Evolutionary conservation across 129 eudicot genomes (phyloP), one percentile per base, ranked within the genome.

Genomic region (Kitagawia praeruptora): DNA sequence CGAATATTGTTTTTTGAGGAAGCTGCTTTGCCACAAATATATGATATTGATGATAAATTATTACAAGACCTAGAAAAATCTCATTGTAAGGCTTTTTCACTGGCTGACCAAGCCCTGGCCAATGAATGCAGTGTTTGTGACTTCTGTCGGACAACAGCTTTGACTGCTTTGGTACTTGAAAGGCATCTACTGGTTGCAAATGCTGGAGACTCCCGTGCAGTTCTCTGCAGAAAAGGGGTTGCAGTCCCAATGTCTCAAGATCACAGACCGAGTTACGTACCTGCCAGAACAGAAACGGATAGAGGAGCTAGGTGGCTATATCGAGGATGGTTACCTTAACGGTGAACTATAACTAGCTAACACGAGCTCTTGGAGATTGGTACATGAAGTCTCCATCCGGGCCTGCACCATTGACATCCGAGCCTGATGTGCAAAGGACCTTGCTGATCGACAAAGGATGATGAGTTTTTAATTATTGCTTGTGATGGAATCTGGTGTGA

Each of bases 141-240:
- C 5, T 84, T 75, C 73, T 88, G 91, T 74, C 96, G 97, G 19
- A 90, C 97, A 5, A 92, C 96, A 34, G 97, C 97, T 72, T 71
- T 92, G 54, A 88, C 97, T 37, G 93, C 84, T 42, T 82, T 92
- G 2, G 81, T 92, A 37, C 73, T 92, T 3, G 96, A 96, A 42
- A 78, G 83, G 18, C 89, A 90, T 87, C 74, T 92, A n/a, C 54
- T 92, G n/a, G 77, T 90, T 42, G 96, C 97, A 19, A 92, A 92
- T 75, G 96, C 89, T 21, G 97, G 97, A 15, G 97, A 92, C 75
- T 92, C 89, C 40, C 92, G 97, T 5, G 97, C 97, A 25, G 97
- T 92, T 61, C 84, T 92, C 2, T 88, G 93, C 67, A 81, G 97
- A 81, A 90, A 90, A 39, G 97, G 97, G 19, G 81, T 84, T 48